Conservation (phyloP, 768 basidiomycete species). For the Lentinula lateritia region DNA sequence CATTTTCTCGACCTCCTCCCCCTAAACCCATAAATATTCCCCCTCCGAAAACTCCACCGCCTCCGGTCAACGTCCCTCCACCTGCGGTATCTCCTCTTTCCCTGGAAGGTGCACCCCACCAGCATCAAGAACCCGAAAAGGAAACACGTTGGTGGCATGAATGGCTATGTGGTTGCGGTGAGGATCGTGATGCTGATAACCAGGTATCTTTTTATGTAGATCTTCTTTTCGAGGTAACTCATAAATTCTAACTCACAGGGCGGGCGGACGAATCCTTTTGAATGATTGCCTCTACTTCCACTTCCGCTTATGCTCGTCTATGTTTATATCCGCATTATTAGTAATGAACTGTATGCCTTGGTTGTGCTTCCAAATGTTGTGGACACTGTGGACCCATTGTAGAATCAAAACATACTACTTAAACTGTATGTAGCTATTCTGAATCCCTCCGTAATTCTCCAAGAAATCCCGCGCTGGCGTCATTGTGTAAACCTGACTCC, state of each 20-base stretch:
- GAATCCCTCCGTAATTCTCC: neutral
- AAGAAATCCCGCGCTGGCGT: neutral
- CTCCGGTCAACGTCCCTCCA: constrained; percentile 33
- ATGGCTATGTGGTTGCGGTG: constrained; percentile 77
- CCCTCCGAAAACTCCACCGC: constrained; percentile 51
- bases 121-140: constrained; percentile 24
- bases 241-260: constrained; percentile 36
- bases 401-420: neutral
- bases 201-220: constrained; percentile 42
- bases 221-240: neutral
- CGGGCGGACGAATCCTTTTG: constrained; percentile 67
- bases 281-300: constrained; percentile 22
- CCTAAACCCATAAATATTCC: constrained; percentile 61
- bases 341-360: neutral
- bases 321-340: neutral
- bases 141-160: constrained; percentile 77
- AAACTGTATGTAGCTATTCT: neutral
- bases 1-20: constrained; percentile 29
- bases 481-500: neutral
- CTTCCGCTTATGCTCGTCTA: neutral
- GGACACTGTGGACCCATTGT: neutral
- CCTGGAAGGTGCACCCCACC: constrained; percentile 14
- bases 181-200: constrained; percentile 66
- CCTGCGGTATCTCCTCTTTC: constrained; percentile 26
- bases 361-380: neutral